phyloP scores from a whole-genome alignment of 176 grass and related monocot species.

The Paspalum vaginatum region DNA sequence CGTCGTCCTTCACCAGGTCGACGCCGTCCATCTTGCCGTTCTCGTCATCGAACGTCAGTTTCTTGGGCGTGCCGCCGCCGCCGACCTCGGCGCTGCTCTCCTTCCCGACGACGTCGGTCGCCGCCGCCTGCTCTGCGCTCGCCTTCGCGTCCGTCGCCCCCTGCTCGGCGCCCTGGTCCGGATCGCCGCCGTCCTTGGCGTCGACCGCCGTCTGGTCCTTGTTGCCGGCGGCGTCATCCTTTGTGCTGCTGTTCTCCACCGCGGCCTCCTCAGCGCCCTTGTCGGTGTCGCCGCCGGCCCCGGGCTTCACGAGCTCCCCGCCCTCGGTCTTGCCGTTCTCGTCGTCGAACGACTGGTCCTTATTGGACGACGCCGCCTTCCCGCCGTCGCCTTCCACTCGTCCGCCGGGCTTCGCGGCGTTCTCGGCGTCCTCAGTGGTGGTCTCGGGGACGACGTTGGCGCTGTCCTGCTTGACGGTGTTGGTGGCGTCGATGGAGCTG shows the following conservation, averaged over 20 bases:
- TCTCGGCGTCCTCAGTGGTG: not conserved
- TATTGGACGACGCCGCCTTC: constrained; percentile 20
- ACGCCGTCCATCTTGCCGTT: constrained; percentile 77
- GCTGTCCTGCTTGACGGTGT: constrained; percentile 56
- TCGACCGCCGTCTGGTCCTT: constrained; percentile 23
- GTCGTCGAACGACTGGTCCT: constrained; percentile 61
- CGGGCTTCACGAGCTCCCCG: constrained; percentile 71
- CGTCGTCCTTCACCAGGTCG: constrained; percentile 62
- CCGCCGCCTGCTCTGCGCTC: constrained; percentile 10
- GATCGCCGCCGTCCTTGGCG: constrained; percentile 15
- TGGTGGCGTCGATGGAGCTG: constrained; percentile 65
- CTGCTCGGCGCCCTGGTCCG: constrained; percentile 9
- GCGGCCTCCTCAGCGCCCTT: constrained; percentile 42
- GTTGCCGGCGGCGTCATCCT: not conserved
- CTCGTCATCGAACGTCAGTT: constrained; percentile 57
- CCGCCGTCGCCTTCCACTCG: constrained; percentile 19
- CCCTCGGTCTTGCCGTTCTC: constrained; percentile 77
- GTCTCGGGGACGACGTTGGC: constrained; percentile 44
- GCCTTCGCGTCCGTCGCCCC: not conserved
- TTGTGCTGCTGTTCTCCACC: not conserved
- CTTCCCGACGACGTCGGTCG: not conserved
- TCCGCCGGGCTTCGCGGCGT: not conserved
- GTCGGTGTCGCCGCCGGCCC: constrained; percentile 36
- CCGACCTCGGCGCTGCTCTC: not conserved
- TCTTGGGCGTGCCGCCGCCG: constrained; percentile 31